Evolutionary conservation across 192 early-diverging fungal genomes (phyloP), one percentile per base, ranked within the genome.

Genomic region (Umbelopsis ramanniana): DNA sequence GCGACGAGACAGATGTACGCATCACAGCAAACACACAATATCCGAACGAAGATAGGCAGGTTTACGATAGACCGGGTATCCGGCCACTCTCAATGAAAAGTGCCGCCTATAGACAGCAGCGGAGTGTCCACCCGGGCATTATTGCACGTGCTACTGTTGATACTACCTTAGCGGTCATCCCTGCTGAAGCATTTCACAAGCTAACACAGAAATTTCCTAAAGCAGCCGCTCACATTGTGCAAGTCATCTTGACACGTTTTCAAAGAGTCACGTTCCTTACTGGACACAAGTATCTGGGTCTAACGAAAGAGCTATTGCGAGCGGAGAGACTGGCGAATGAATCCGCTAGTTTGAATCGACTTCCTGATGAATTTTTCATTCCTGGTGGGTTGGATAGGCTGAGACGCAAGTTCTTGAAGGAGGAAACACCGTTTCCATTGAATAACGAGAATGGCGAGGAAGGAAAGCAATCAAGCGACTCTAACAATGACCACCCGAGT

Each of bases 251-350:
- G 72, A 95, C 95, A 2, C 89, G 97, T 38, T 94, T 99, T 72
- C 95, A 98, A 80, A 89, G 97, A 1, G 96, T 97, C 46, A 98
- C 97, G 0, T 89, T 96, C 77, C 84, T 94, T 74, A 96, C 95
- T 4, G 89, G 97, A 67, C 90, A 94, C 75, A 86, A 91, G 67
- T 98, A 97, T 70, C 85, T 97, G 2, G 94, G 93, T 9, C 76
- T 97, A 50, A 92, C 93, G 5, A 89, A 91, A 57, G 95, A 97
- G 70, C 86, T 98, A 2, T 84, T 98, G 52, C 85, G 89, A 29
- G 90, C 96, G 63, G 95, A 99, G 74, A 88, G 91, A 43, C 84
- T 85, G 8, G 89, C 95, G n/a, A 92, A 92, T 74, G 92, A 93
- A 38, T 85, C 94, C 29, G 83, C 86, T 0, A 88, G 87, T 48